phyloP scores from a whole-genome alignment of 352 stramenopile genomes.

The Phytophthora multivora region DNA sequence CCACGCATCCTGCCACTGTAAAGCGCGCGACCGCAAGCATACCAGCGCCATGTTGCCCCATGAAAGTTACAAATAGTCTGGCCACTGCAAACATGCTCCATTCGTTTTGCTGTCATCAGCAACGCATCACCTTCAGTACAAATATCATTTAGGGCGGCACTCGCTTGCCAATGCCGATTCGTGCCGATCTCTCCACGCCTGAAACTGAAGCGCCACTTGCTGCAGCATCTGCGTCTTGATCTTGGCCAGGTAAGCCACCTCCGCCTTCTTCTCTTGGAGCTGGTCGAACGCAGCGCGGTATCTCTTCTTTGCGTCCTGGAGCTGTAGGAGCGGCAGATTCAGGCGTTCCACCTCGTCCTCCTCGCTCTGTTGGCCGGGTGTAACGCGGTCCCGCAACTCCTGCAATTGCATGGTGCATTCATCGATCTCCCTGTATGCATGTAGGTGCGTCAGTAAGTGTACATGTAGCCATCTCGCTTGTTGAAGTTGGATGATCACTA shows the following conservation, averaged over 20 bases:
- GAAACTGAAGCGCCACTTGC: constrained; percentile 56
- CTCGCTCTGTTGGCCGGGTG: constrained; percentile 5
- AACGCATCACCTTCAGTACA: background rate
- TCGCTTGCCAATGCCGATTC: constrained; percentile 5
- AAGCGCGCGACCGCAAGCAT: background rate
- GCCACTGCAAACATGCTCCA: constrained; percentile 9
- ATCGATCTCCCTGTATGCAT: constrained; percentile 53
- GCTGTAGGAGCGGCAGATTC: constrained; percentile 42
- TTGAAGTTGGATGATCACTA: constrained; percentile 26
- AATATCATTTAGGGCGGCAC: constrained; percentile 11
- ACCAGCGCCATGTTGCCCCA: background rate
- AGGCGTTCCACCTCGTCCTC: constrained; percentile 3
- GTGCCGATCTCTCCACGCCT: constrained; percentile 47
- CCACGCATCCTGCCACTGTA: background rate
- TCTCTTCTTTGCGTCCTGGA: constrained; percentile 65
- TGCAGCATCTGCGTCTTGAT: constrained; percentile 72
- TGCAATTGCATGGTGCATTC: constrained; percentile 45
- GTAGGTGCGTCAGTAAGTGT: background rate
- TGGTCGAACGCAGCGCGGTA: constrained; percentile 53
- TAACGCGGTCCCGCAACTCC: constrained; percentile 17
- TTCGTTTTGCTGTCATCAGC: constrained; percentile 1
- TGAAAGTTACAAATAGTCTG: background rate
- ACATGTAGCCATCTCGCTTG: constrained; percentile 11
- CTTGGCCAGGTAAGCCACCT: constrained; percentile 57
- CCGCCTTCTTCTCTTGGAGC: constrained; percentile 60